Base-by-base conservation (phyloP, 768 basidiomycete species). In the Leccinum olivaceopallidum region DNA sequence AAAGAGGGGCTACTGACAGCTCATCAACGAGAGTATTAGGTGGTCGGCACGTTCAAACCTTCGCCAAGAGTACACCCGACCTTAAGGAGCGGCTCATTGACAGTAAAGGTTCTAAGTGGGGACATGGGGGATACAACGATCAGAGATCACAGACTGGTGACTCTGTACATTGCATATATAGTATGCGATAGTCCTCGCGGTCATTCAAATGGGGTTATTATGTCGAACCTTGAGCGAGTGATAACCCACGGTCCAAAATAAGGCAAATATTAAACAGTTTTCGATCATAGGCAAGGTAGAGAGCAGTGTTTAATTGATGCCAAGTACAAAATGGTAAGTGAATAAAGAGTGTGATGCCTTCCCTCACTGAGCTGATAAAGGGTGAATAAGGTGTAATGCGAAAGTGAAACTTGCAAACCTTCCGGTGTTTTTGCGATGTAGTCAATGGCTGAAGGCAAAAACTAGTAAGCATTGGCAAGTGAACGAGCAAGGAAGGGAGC, bases 361-460 rank as follows among this genome's bases (percentile, higher is more conserved):
- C 60, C 53, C 60, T 81, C 77, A 86, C 53, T 80, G 80, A 64
- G 85, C 85, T 86, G 61, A 54, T 52, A 64, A 62, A 60, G 32
- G 28, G 55, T 60, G 59, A 71, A 64, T 53, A 63, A 47, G 56
- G 22, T 39, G 53, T 18, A 55, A 48, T 30, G 44, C 24, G 51
- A 47, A 76, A 37, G 58, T 13, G n/a, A 47, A 20, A 16, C 2
- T 16, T 24, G 70, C 77, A 68, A 57, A 90, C 92, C 92, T 81
- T 92, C 92, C 60, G 92, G 92, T 48, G 94, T 94, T 81, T 94
- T 94, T 66, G 84, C 85, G 76, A 98, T 90, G 74, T 98, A 98
- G 75, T 97, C 92, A 71, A 98, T 92, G 58, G 95, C 95, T 96
- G 14, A 65, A 62, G 57, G 61, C 59, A 57, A 63, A 63, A 62